Evolutionary conservation across 2,329 filamentous ascomycete species (phyloP), one percentile per base, ranked within the genome.

Genomic region (Ophiocordyceps robertsii): DNA sequence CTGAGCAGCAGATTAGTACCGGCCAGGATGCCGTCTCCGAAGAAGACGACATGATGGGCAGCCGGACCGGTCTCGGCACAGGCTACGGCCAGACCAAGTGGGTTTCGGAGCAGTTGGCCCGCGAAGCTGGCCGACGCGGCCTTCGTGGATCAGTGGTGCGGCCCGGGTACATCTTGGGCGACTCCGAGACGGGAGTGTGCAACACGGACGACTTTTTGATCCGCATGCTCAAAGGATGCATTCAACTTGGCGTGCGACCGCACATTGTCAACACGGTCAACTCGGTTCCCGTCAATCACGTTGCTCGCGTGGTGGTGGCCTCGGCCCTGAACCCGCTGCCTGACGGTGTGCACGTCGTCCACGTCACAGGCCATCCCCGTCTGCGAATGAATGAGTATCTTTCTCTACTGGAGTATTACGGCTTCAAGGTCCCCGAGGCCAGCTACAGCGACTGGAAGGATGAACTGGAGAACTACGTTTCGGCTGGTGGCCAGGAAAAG

Each of bases 121-220:
- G 76, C 11, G 80, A 86, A 53, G 82, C 84, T 10, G 73, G 72
- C 24, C 71, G 73, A 24, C 75, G 82, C 33, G 82, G 82, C 11
- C 64, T 88, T 29, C 82, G 82, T 0, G 77, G 82, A 27, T 75
- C 77, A 51, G 80, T 88, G 33, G 77, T 84, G 50, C 79, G 83
- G 7, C 78, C 80, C 0, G 83, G 83, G 29, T 95, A 95, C 58
- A 79, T 95, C 32, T 71, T 83, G 4, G 90, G 88, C 21, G 79
- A 89, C 56, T 72, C 75, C 1, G 62, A 69, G 37, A 78, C 74
- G 12, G 89, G 89, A 41, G 75, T 76, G 47, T 83, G 67, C 58
- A 86, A 82, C 59, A 89, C 80, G 1, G 90, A 96, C 55, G 90
- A 95, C 62, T 96, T 95, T 68, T 66, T 96, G 7, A 75, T 95